Evolutionary conservation across 371 early-diverging fungal genomes (phyloP).

Genomic region (Rhizopus microsporus): DNA sequence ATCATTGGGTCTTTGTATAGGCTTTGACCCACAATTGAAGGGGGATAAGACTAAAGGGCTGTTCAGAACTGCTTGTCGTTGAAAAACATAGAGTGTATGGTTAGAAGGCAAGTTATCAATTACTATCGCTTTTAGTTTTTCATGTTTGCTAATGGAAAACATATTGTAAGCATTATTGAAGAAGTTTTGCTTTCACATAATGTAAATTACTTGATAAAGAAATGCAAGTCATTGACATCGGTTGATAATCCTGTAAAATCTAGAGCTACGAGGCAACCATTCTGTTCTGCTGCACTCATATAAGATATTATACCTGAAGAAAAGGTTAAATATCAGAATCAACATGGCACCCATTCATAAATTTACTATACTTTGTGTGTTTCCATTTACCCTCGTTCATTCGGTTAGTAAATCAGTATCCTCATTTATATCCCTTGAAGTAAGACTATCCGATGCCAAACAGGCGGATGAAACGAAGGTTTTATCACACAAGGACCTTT

Average conservation of each 20-base stretch:
- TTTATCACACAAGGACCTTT: conserved; percentile 11
- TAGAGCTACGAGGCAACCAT: conserved; percentile 13
- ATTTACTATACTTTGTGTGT: conserved; percentile 13
- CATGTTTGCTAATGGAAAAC: conserved; percentile 9
- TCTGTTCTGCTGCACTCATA: conserved; percentile 8
- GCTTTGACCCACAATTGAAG: conserved; percentile 3
- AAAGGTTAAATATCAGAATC: conserved; percentile 7
- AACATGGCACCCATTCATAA: conserved; percentile 8
- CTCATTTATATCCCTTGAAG: conserved; percentile 14
- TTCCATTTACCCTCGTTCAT: conserved; percentile 9
- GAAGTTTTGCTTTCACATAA: conserved; percentile 6
- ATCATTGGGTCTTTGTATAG: conserved; percentile 1
- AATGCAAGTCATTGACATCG: conserved; percentile 8
- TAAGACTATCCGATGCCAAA: conserved; percentile 11
- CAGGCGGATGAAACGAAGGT: conserved; percentile 9
- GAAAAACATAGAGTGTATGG: conserved; percentile 11
- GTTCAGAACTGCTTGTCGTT: conserved; percentile 7
- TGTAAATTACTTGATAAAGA: conserved; percentile 12
- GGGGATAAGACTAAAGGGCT: neutral
- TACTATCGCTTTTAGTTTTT: conserved; percentile 12
- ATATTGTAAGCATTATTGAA: conserved; percentile 9
- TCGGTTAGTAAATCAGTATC: conserved; percentile 3
- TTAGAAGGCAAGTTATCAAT: conserved; percentile 10
- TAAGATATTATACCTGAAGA: conserved; percentile 5
- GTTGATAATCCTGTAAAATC: conserved; percentile 12